Evolutionary conservation across 306 rosid species (phyloP).

Genomic region (Acacia confusa): DNA sequence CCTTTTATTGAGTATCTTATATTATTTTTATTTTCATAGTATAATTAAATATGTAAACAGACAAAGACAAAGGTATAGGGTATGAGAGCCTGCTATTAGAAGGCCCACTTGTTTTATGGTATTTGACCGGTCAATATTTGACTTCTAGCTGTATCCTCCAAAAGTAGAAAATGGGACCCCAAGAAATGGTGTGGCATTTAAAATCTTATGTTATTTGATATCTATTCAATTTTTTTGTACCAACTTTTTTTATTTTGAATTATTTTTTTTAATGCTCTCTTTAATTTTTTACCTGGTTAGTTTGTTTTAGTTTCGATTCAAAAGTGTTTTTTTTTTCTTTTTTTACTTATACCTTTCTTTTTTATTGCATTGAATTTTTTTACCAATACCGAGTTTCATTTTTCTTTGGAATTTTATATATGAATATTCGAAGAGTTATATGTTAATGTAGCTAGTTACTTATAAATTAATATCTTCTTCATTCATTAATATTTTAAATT

Average conservation of each 20-base stretch:
- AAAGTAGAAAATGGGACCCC: neutral
- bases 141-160: neutral
- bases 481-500: no score
- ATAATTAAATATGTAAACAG: neutral
- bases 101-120: neutral
- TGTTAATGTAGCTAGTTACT: no score
- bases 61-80: neutral
- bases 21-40: no score
- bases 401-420: no score
- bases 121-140: neutral
- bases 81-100: neutral
- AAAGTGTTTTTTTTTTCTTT: neutral
- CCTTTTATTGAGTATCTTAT: no score
- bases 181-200: neutral
- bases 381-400: no score
- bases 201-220: neutral
- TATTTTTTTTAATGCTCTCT: no score
- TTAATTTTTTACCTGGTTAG: neutral
- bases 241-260: neutral
- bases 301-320: neutral
- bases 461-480: no score
- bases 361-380: no score
- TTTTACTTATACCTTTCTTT: no score
- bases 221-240: neutral
- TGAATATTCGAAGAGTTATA: no score